A percentile compares a stretch with the other conserved stretches of the same genome.
Evolutionary conservation across 768 basidiomycete species (phyloP).

Genomic region (Tylopilus plumbeoviolaceoides): DNA sequence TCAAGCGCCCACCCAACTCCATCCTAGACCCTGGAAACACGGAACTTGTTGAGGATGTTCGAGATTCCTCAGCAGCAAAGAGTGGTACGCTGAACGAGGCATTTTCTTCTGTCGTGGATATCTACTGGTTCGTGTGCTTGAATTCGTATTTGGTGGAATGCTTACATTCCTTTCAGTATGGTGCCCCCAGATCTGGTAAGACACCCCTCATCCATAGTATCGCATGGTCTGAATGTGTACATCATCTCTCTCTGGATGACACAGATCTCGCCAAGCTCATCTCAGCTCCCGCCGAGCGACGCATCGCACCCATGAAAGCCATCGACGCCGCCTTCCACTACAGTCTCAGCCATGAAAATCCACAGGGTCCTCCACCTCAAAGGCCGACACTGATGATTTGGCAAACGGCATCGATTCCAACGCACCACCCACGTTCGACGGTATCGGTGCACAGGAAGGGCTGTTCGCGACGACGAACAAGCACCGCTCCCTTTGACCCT

Average conservation of each 20-base stretch:
- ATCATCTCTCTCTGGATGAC: slow-evolving; percentile 68
- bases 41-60: slow-evolving; percentile 62
- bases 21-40: slow-evolving; percentile 68
- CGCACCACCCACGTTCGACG: slow-evolving; percentile 54
- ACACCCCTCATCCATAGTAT: slow-evolving; percentile 73
- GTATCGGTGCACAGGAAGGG: slow-evolving; percentile 75
- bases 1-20: slow-evolving; percentile 63
- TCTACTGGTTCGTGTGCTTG: slow-evolving; percentile 42
- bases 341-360: slow-evolving; percentile 34
- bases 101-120: slow-evolving; percentile 85
- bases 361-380: background rate
- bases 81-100: slow-evolving; percentile 72
- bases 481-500: slow-evolving; percentile 59
- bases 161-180: slow-evolving; percentile 40
- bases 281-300: slow-evolving; percentile 58
- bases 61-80: slow-evolving; percentile 65
- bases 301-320: slow-evolving; percentile 80
- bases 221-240: slow-evolving; percentile 66
- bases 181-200: slow-evolving; percentile 75
- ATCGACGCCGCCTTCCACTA: slow-evolving; percentile 72
- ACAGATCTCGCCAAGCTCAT: slow-evolving; percentile 53
- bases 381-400: background rate
- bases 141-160: background rate
- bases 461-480: slow-evolving; percentile 79
- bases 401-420: too few relatives aligned